Evolutionary conservation across 768 basidiomycete species (phyloP).

Genomic region (Rhizopogon salebrosus): DNA sequence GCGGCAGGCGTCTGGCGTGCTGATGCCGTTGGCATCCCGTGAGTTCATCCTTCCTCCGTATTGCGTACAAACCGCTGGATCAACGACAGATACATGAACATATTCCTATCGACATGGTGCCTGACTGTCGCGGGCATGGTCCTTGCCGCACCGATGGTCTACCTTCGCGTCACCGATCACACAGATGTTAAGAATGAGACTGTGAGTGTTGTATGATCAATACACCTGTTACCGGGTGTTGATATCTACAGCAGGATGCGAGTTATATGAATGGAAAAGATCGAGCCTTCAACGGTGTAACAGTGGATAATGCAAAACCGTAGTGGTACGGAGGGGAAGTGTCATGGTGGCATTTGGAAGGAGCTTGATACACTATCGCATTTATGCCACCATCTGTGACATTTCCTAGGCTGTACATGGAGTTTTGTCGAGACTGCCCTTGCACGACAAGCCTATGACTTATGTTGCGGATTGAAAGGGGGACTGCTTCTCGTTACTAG

Average conservation of each 20-base stretch:
- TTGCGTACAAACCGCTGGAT: background rate
- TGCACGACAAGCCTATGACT: no score
- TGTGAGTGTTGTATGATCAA: constrained; percentile 32
- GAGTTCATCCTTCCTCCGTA: constrained; percentile 20
- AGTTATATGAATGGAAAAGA: background rate
- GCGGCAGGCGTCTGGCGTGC: constrained; percentile 63
- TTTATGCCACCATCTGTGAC: no score
- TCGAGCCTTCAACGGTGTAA: background rate
- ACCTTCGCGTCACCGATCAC: constrained; percentile 55
- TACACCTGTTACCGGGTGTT: background rate
- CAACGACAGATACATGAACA: constrained; percentile 47
- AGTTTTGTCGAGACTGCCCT: no score
- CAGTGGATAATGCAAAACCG: no score
- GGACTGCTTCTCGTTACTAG: no score
- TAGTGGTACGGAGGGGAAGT: no score
- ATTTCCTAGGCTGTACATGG: no score
- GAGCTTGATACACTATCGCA: no score
- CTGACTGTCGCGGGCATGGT: constrained; percentile 55
- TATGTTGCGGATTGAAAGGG: no score
- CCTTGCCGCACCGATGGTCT: constrained; percentile 63
- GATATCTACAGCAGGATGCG: background rate
- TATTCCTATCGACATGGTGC: constrained; percentile 65
- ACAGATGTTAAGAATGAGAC: constrained; percentile 47
- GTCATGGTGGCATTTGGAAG: no score
- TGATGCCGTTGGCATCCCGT: constrained; percentile 60